Conservation (phyloP, 768 basidiomycete species). For the Hemileccinum rubropunctum region DNA sequence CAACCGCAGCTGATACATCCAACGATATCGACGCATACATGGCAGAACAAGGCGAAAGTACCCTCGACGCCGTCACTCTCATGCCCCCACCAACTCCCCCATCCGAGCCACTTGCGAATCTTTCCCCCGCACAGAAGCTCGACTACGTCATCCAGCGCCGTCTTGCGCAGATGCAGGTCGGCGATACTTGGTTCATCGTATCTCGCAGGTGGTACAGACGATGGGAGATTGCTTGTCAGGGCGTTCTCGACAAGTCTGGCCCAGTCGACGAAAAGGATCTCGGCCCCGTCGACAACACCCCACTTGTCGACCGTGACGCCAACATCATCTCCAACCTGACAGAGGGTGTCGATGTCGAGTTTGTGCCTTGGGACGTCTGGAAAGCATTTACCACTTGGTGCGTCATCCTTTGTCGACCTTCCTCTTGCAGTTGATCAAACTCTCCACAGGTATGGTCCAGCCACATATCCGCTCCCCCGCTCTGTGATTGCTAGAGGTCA, state of each 20-base stretch:
- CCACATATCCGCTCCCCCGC: slow-evolving; percentile 56
- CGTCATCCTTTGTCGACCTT: slow-evolving; percentile 6
- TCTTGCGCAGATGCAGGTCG: slow-evolving; percentile 49
- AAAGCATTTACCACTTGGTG: slow-evolving; percentile 60
- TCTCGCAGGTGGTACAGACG: slow-evolving; percentile 68
- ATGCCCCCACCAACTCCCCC: slow-evolving; percentile 28
- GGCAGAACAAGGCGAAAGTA: slow-evolving; percentile 51
- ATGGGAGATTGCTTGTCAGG: slow-evolving; percentile 72
- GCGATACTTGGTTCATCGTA: slow-evolving; percentile 80
- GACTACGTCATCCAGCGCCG: slow-evolving; percentile 47
- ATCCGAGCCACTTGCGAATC: slow-evolving; percentile 18
- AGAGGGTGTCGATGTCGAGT: slow-evolving; percentile 73
- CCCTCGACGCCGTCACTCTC: slow-evolving; percentile 15
- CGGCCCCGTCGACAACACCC: slow-evolving; percentile 74
- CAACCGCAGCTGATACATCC: slow-evolving; percentile 35
- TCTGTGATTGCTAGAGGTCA: slow-evolving; percentile 62
- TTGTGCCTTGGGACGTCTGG: slow-evolving; percentile 75
- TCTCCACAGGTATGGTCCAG: slow-evolving; percentile 68
- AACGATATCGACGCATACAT: slow-evolving; percentile 70
- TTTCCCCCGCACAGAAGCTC: slow-evolving; percentile 47
- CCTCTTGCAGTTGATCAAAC: not conserved
- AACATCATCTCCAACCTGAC: slow-evolving; percentile 41
- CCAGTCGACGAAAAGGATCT: slow-evolving; percentile 57
- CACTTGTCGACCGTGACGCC: slow-evolving; percentile 55
- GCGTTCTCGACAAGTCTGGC: slow-evolving; percentile 67